Percentiles rank a stretch among this genome's conserved stretches.
These are phyloP conservation scores for Pseudogymnoascus sp. DNA, from an alignment of 2,329 filamentous ascomycete genomes.

Conservation along the genomic window DNA sequence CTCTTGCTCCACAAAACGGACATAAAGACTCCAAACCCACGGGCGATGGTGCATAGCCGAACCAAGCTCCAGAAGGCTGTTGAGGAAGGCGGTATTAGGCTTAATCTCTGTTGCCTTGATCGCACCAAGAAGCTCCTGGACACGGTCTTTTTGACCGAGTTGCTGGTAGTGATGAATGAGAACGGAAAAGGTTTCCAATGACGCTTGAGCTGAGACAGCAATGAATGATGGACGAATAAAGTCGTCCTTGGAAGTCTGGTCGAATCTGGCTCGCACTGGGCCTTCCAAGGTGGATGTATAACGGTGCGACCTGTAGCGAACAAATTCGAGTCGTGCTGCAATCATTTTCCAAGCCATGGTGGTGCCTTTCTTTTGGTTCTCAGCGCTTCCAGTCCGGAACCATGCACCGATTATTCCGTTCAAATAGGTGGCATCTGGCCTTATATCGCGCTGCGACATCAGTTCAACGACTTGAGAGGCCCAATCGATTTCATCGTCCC, in stretches of 20 bases:
- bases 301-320: slow-evolving; percentile 38
- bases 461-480: slow-evolving; percentile 67
- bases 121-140: slow-evolving; percentile 55
- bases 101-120: slow-evolving; percentile 58
- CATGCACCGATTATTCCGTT: slow-evolving; percentile 79
- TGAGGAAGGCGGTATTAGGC: slow-evolving; percentile 70
- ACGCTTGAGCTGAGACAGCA: slow-evolving; percentile 52
- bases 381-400: slow-evolving; percentile 55
- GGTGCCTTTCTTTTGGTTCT: slow-evolving; percentile 56
- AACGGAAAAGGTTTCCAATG: slow-evolving; percentile 70
- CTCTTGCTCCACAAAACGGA: slow-evolving; percentile 15
- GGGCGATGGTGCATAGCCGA: slow-evolving; percentile 18
- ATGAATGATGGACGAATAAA: slow-evolving; percentile 34
- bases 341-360: slow-evolving; percentile 72
- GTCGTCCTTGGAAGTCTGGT: slow-evolving; percentile 15
- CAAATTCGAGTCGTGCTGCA: slow-evolving; percentile 56
- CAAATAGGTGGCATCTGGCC: slow-evolving; percentile 66
- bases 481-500: slow-evolving; percentile 62
- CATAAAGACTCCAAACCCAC: slow-evolving; percentile 25
- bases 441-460: slow-evolving; percentile 64
- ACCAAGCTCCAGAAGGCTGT: slow-evolving; percentile 58
- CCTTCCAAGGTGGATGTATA: slow-evolving; percentile 13
- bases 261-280: slow-evolving; percentile 16
- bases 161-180: slow-evolving; percentile 66
- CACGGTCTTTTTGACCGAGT: slow-evolving; percentile 49